Base-by-base conservation (phyloP, 306 rosid genomes). In the Vicia faba region DNA sequence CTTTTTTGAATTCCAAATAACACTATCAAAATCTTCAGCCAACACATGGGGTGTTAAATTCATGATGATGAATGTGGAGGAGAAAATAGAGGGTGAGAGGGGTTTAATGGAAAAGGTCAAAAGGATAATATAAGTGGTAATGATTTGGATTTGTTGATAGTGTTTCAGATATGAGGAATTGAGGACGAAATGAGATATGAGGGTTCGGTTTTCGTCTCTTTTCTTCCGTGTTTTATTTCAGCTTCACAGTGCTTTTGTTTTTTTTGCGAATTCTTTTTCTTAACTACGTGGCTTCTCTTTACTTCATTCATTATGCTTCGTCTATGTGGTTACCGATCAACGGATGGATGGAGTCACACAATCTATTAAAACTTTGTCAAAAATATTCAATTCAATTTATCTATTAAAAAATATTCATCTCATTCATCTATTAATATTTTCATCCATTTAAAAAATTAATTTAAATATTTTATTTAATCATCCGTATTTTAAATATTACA, bases 11-110 rank as follows among this genome's bases (percentile, higher is more conserved):
- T n/a, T n/a, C n/a, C n/a, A n/a, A n/a, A n/a, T n/a, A n/a, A n/a
- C n/a, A n/a, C n/a, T n/a, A n/a, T n/a, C n/a, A n/a, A n/a, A n/a
- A n/a, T n/a, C n/a, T n/a, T n/a, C n/a, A n/a, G n/a, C n/a, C n/a
- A n/a, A n/a, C n/a, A n/a, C n/a, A 5, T 31, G 46, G 28, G 55
- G 19, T 61, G 48, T 8, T 25, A 77, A 13, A 39, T 72, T 83
- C 90, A 82, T 87, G 8, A 31, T 36, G 16, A 4, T 19, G 10
- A 13, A 44, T 45, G 48, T 26, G 13, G 29, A 20, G 31, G 14
- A 28, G 62, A 18, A 11, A 29, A 3, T 10, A 2, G 58, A 7
- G 31, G n/a, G 26, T 13, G 8, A 5, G 14, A 9, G 0, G 39
- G 13, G 64, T 29, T 15, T n/a, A n/a, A n/a, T n/a, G n/a, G n/a